Evolutionary conservation across 352 stramenopile species (phyloP), one percentile per base, ranked within the genome.

Genomic region (Globisporangium nodosum): DNA sequence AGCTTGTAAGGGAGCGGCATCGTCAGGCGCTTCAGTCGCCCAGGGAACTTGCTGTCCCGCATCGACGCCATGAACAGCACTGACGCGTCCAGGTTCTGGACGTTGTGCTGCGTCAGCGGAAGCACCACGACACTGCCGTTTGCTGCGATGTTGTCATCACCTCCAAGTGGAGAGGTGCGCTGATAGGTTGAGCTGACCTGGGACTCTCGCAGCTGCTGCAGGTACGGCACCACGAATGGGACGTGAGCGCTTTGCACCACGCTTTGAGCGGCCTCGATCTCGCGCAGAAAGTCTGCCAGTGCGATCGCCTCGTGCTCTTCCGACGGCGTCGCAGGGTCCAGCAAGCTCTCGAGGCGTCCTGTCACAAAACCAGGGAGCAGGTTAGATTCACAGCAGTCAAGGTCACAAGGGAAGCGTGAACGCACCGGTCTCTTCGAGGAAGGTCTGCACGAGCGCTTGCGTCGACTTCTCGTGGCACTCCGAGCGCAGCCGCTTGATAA

Each of bases 11-110:
- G 80, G 11, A 90, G 69, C 18, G 80, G 76, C 21, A 80, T 70
- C 49, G 75, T 90, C 13, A 90, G 63, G 5, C 83, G 76, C 58
- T 84, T 85, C 65, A 92, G 74, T 18, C 83, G 76, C 9, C 83
- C 83, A 42, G 83, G 83, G 33, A 90, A 92, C 56, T 90, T 89
- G 50, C 71, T 80, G 56, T 92, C 83, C 8, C 78, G 72, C 80
- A 92, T 90, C 31, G 72, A 82, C 66, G 78, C 83, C 18, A 92
- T 50, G 39, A 77, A 86, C 65, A 53, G 84, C 31, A 20, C 67
- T n/a, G 40, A 70, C 46, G 47, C 50, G 15, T 69, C 68, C 18
- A 78, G 61, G 9, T 64, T 69, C 20, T 83, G 69, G 5, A 88
- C 61, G 7, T 68, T 62, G 18, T 68, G 67, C 21, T 61, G 48